phyloP scores from a whole-genome alignment of 495 filamentous ascomycete genomes.

The Penicillium malachiteum region DNA sequence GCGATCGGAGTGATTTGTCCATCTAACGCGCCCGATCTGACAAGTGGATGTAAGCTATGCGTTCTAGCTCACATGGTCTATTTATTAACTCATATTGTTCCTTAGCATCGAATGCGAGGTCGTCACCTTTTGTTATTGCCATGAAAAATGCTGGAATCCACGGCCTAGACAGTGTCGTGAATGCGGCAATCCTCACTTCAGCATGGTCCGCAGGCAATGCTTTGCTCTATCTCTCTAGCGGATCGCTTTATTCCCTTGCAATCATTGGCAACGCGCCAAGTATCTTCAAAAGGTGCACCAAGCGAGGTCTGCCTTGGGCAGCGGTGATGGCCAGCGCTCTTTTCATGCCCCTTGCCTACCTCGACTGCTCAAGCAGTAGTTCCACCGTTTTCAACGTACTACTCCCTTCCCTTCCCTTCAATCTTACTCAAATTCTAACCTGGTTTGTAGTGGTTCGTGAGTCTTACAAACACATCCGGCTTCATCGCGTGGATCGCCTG shows the following conservation, averaged over 20 bases:
- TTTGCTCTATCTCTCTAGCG: slow-evolving; percentile 69
- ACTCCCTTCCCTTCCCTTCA: not conserved
- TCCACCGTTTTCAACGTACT: slow-evolving; percentile 16
- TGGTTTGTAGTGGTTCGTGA: slow-evolving; percentile 46
- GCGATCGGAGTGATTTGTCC: slow-evolving; percentile 36
- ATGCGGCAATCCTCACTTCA: slow-evolving; percentile 64
- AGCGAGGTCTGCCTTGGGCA: slow-evolving; percentile 37
- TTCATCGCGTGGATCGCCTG: slow-evolving; percentile 57
- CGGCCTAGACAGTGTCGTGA: slow-evolving; percentile 65
- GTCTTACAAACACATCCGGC: slow-evolving; percentile 49
- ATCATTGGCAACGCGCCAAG: slow-evolving; percentile 36
- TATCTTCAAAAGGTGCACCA: slow-evolving; percentile 35
- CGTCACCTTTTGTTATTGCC: slow-evolving; percentile 55
- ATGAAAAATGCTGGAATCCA: slow-evolving; percentile 58
- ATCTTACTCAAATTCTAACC: not conserved
- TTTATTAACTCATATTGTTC: too few relatives aligned
- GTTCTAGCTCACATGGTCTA: too few relatives aligned
- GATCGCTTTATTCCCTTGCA: slow-evolving; percentile 51
- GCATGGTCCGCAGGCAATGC: slow-evolving; percentile 68
- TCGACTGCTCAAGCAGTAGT: slow-evolving; percentile 12
- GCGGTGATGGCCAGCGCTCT: slow-evolving; percentile 23
- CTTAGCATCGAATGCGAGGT: slow-evolving; percentile 23
- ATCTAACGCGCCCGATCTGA: slow-evolving; percentile 47
- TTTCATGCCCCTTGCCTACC: slow-evolving; percentile 25
- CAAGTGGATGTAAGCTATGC: slow-evolving; percentile 27